Evolutionary conservation across 441 rosid species (phyloP), one percentile per base, ranked within the genome.

Genomic region (Populus hybrid): DNA sequence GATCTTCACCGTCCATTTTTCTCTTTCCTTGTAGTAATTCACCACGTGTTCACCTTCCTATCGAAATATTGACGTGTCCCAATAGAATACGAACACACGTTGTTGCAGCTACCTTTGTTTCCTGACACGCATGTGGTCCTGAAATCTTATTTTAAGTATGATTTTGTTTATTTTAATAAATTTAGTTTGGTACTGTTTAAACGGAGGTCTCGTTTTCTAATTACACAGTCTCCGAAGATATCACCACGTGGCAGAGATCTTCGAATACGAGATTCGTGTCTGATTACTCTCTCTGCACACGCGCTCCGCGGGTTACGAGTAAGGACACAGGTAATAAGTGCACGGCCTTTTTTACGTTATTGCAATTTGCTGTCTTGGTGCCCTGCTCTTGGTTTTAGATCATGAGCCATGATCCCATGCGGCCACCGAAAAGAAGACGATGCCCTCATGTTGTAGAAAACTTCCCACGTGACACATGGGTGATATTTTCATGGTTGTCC

Each of bases 41-140:
- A 83, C 83, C 96, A 90, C 91, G 88, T 84, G 5, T 9, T 5
- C 5, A 0, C 11, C 32, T 71, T 72, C 50, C 8, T 5, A 30
- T 30, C 32, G 53, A 32, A 67, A 71, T 32, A 72, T 50, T 10
- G 57, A 86, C 91, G 96, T 90, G 92, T 30, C 24, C 95, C 92
- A 90, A 90, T 91, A 18, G 75, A 0, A 2, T 0, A 0, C 1
- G 1, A 81, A 82, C 96, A 89, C 90, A 76, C 42, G 1, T 50
- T 32, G 79, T 42, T 69, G 78, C 78, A 75, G 72, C 80, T 80
- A 79, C 87, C 86, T 63, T 16, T 67, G 84, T 86, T 82, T 84
- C 28, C 86, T 85, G 90, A 89, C 95, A 91, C 97, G 95, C 93
- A 88, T 87, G 97, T 90, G 92, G 92, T 89, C 91, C 89, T 71